These are phyloP conservation scores for Lithocarpus polystachyus DNA, from an alignment of 306 rosid genomes.

Conservation along the genomic window DNA sequence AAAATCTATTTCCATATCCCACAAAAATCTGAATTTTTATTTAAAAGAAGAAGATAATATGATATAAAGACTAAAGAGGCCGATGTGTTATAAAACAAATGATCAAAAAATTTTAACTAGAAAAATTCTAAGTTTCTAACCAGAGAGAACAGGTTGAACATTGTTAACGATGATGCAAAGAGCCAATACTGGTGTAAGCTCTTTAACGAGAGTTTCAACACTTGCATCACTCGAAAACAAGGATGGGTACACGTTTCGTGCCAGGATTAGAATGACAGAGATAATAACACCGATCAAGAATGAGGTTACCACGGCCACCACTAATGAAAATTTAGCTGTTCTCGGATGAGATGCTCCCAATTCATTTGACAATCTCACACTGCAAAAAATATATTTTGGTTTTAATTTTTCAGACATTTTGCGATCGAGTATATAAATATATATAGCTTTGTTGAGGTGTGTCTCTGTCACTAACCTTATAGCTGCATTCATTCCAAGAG, in stretches of 20 bases:
- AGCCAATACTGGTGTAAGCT: conserved; percentile 75
- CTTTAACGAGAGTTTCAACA: conserved; percentile 40
- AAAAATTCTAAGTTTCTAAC: conserved; percentile 4
- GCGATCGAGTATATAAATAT: neutral
- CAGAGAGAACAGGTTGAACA: conserved; percentile 83
- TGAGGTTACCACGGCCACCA: conserved; percentile 60
- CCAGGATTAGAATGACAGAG: conserved; percentile 38
- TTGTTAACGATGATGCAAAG: conserved; percentile 66
- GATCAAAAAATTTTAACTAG: no score
- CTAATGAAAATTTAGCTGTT: conserved; percentile 67
- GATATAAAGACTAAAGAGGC: no score
- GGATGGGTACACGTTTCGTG: conserved; percentile 37
- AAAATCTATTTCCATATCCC: neutral
- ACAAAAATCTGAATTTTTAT: neutral
- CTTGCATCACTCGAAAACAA: conserved; percentile 50
- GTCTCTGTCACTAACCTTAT: conserved; percentile 43
- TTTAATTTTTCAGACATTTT: neutral
- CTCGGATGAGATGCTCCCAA: conserved; percentile 87
- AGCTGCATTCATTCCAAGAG: conserved; percentile 67
- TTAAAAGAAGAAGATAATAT: no score
- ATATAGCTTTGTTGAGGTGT: neutral
- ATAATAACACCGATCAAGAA: conserved; percentile 32
- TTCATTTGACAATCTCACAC: conserved; percentile 91
- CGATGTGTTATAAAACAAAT: neutral
- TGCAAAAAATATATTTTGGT: conserved; percentile 16